Conservation (phyloP, 495 filamentous ascomycete species). For the Penicillium longicatenatum region DNA sequence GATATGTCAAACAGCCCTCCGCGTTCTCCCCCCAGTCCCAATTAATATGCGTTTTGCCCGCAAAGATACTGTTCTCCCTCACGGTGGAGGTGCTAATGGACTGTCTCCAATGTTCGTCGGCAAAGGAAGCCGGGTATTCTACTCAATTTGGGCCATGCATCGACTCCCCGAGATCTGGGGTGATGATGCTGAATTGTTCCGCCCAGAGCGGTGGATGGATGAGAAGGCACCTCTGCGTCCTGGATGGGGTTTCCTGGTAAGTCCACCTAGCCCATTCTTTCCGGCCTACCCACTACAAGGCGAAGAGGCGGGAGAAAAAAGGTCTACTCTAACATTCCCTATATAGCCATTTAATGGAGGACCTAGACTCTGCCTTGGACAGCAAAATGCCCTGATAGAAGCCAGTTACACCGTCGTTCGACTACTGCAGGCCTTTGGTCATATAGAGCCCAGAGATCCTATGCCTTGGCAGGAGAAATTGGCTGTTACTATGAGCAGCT, state of each 20-base stretch:
- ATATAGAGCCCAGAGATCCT: conserved; percentile 17
- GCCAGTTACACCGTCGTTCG: not conserved
- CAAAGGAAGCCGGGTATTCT: conserved; percentile 46
- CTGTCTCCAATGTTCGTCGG: conserved; percentile 38
- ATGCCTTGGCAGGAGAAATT: conserved; percentile 25
- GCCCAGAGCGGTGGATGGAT: conserved; percentile 58
- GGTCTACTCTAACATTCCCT: not conserved
- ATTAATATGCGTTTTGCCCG: conserved; percentile 49
- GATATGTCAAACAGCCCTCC: conserved; percentile 39
- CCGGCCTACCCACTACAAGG: not conserved
- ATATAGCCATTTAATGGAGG: conserved; percentile 1
- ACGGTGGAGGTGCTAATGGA: conserved; percentile 46
- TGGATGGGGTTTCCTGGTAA: conserved; percentile 1
- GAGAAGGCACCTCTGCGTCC: conserved; percentile 29
- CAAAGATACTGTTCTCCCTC: conserved; percentile 46
- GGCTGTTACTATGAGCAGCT: conserved; percentile 19
- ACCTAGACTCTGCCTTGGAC: not conserved
- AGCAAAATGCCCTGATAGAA: not conserved
- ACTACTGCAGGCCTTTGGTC: not conserved
- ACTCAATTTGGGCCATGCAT: conserved; percentile 53
- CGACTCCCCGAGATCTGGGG: conserved; percentile 52
- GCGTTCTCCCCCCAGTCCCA: conserved; percentile 55
- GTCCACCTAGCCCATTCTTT: not conserved
- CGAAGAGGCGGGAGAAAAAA: not conserved
- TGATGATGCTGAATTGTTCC: conserved; percentile 51